These are phyloP conservation scores for Salix exigua DNA, from an alignment of 345 rosid species.

Conservation along the genomic window DNA sequence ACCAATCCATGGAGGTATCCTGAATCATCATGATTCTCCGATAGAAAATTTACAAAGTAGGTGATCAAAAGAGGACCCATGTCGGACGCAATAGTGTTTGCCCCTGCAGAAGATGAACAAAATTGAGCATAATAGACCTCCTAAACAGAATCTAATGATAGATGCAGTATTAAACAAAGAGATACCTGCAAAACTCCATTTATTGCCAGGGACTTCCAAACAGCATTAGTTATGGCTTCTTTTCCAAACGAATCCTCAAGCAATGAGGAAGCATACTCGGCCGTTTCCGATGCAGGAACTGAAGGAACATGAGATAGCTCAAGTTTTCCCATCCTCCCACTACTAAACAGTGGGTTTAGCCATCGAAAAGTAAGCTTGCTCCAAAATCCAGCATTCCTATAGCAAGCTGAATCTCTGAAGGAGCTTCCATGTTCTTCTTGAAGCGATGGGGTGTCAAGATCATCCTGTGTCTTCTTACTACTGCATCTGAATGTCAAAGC, in stretches of 20 bases:
- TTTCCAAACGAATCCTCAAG: constrained; percentile 48
- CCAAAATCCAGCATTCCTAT: background rate
- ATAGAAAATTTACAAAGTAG: constrained; percentile 56
- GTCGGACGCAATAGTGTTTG: constrained; percentile 53
- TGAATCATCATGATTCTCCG: constrained; percentile 32
- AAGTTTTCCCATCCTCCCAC: constrained; percentile 29
- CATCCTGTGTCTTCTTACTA: constrained; percentile 4
- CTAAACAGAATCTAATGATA: constrained; percentile 43
- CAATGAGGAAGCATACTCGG: constrained; percentile 40
- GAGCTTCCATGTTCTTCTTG: constrained; percentile 11
- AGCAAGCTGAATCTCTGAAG: constrained; percentile 13
- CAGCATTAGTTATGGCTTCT: constrained; percentile 32
- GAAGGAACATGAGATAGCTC: constrained; percentile 46
- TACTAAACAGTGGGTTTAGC: background rate
- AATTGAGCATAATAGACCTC: background rate
- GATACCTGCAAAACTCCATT: constrained; percentile 67
- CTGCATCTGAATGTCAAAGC: constrained; percentile 9
- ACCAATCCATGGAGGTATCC: constrained; percentile 40
- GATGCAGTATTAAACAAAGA: constrained; percentile 28
- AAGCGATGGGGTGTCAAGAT: constrained; percentile 36
- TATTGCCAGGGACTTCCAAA: constrained; percentile 43
- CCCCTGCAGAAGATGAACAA: constrained; percentile 32
- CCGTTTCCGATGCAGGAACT: constrained; percentile 55
- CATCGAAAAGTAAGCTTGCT: constrained; percentile 1
- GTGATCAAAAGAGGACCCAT: constrained; percentile 59